Evolutionary conservation across 2,329 filamentous ascomycete species (phyloP), one percentile per base, ranked within the genome.

Genomic region (Chaetothyriales sp.): DNA sequence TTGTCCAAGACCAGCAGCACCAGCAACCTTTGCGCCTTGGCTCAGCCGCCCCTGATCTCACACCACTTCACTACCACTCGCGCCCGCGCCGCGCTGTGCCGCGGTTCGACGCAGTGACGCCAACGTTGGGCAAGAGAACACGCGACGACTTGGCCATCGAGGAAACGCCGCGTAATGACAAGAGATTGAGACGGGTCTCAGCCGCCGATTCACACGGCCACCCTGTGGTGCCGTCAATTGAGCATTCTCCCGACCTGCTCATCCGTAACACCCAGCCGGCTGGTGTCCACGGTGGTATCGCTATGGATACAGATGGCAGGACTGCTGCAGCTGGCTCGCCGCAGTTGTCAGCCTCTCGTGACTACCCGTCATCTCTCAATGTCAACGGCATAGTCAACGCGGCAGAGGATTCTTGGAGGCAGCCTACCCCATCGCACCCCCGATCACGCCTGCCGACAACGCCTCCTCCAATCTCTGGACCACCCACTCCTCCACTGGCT

Each of bases 1-100:
- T 60, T 25, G 55, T 61, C 32, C 49, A 55, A 36, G 58, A 60
- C 46, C 55, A 56, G 51, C 55, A 56, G 51, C 57, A 57, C 18
- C 32, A 39, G 15, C 50, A 53, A 22, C 48, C 48, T 2, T 46
- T 60, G 20, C 55, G 57, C 18, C 52, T 55, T 49, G 59, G 54
- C 8, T 61, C 59, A 3, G 57, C 59, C 43, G 53, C 57, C 8
- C 52, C 59, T 18, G 59, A 58, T 26, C 43, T 61, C 49, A 51
- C 48, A 25, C 39, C 53, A 32, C 49, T 53, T 15, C 49, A 53
- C 28, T 60, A 55, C 50, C 53, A 50, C 25, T 19, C 53, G 10
- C 56, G 51, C 18, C 56, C 55, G n/a, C 55, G 49, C 18, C 55
- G 55, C n/a, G 53, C 58, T 5, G 55, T 59, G 8, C 56, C 58